Conservation (phyloP, 768 basidiomycete species). For the Trametes cubensis region DNA sequence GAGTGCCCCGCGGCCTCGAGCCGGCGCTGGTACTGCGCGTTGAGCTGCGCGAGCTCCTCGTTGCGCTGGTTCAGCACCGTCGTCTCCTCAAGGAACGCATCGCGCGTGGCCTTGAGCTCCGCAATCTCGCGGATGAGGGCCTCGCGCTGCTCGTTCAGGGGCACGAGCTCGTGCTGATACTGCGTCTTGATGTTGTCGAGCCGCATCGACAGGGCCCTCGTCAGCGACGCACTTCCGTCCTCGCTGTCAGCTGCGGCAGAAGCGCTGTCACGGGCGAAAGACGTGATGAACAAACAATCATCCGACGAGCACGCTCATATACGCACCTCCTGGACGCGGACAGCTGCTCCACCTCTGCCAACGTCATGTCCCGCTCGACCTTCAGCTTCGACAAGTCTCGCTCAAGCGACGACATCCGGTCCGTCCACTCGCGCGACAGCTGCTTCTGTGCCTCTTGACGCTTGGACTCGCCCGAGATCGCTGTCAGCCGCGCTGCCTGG, state of each 20-base stretch:
- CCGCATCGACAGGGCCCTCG: conserved; percentile 77
- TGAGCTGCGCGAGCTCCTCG: conserved; percentile 89
- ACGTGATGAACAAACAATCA: conserved; percentile 1
- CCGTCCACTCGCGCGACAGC: conserved; percentile 74
- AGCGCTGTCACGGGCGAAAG: conserved; percentile 22
- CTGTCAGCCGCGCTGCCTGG: conserved; percentile 83
- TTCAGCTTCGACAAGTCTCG: conserved; percentile 84
- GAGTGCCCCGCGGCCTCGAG: conserved; percentile 50
- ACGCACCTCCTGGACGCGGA: conserved; percentile 71
- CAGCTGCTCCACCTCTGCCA: conserved; percentile 94
- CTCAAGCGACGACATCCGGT: conserved; percentile 78
- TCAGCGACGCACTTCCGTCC: conserved; percentile 35
- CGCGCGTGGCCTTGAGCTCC: conserved; percentile 84
- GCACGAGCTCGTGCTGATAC: conserved; percentile 85
- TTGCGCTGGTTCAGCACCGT: conserved; percentile 89
- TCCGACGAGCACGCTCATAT: not conserved
- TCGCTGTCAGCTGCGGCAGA: conserved; percentile 18
- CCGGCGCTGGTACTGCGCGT: conserved; percentile 78
- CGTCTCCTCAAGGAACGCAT: conserved; percentile 89
- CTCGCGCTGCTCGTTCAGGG: conserved; percentile 82
- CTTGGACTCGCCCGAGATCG: conserved; percentile 79
- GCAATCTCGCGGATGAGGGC: conserved; percentile 75
- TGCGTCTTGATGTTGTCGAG: conserved; percentile 86
- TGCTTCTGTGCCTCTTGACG: conserved; percentile 77
- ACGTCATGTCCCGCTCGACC: conserved; percentile 86